These are phyloP conservation scores for Gastrolobium bilobum DNA, from an alignment of 306 rosid genomes.

Conservation along the genomic window DNA sequence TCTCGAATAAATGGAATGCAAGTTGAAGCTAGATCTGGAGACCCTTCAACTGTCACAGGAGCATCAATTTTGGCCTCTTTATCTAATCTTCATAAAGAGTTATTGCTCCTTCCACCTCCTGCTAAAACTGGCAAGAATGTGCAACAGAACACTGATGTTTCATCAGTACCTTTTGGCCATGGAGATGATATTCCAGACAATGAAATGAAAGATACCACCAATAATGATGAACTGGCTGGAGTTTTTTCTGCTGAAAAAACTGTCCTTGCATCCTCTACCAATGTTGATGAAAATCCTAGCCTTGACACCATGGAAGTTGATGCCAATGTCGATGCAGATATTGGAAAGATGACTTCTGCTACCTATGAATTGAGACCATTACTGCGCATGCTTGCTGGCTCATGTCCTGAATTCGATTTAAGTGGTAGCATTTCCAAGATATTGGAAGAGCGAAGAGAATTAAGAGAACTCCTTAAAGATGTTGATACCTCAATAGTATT, in stretches of 20 bases:
- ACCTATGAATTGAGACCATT: constrained; percentile 65
- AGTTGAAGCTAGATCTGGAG: constrained; percentile 83
- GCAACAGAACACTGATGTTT: constrained; percentile 67
- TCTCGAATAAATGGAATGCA: constrained; percentile 79
- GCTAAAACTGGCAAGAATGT: constrained; percentile 66
- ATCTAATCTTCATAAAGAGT: constrained; percentile 72
- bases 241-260: constrained; percentile 64
- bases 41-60: constrained; percentile 82
- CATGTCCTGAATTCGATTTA: constrained; percentile 68
- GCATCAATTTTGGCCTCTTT: constrained; percentile 84
- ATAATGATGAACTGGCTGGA: constrained; percentile 61
- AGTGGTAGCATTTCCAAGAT: constrained; percentile 71
- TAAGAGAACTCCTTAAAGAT: constrained; percentile 70
- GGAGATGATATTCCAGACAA: constrained; percentile 64
- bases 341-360: constrained; percentile 60
- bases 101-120: constrained; percentile 70
- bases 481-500: constrained; percentile 62
- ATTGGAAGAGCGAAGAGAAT: constrained; percentile 68
- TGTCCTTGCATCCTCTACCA: constrained; percentile 61
- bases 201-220: constrained; percentile 65
- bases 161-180: constrained; percentile 61
- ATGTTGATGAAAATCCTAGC: constrained; percentile 62
- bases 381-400: constrained; percentile 66
- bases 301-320: constrained; percentile 63
- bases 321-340: constrained; percentile 61